phyloP scores from a whole-genome alignment of 192 early-diverging fungal species.

The Linderina pennispora region DNA sequence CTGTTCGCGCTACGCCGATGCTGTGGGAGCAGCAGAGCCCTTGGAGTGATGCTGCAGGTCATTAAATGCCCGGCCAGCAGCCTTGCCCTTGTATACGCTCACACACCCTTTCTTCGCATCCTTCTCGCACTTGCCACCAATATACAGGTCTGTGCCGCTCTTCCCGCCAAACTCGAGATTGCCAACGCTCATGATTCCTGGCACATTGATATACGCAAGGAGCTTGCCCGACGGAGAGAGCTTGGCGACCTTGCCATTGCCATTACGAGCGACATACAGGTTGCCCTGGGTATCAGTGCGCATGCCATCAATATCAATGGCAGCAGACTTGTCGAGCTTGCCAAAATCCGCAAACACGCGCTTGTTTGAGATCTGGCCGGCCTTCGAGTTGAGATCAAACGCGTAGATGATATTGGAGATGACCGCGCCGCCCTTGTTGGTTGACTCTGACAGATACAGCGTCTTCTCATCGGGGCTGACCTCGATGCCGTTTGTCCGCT shows the following conservation, averaged over 20 bases:
- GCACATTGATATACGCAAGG: constrained; percentile 19
- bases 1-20: too few species aligned
- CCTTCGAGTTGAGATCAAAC: constrained; percentile 37
- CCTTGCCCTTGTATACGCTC: too few species aligned
- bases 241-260: constrained; percentile 45
- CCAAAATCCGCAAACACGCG: constrained; percentile 45
- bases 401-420: constrained; percentile 44
- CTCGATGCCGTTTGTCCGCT: constrained; percentile 56
- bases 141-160: constrained; percentile 37
- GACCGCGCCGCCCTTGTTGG: constrained; percentile 28
- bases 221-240: constrained; percentile 37
- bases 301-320: constrained; percentile 54
- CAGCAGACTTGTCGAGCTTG: constrained; percentile 35
- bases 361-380: constrained; percentile 19
- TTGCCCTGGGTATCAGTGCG: constrained; percentile 48
- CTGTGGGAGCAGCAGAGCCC: too few species aligned
- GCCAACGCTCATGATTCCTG: constrained; percentile 16
- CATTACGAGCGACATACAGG: constrained; percentile 51
- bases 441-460: constrained; percentile 52
- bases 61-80: too few species aligned
- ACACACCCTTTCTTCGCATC: constrained; percentile 42
- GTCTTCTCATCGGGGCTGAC: constrained; percentile 49
- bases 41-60: too few species aligned
- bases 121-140: constrained; percentile 45
- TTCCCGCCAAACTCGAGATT: constrained; percentile 51